phyloP scores from a whole-genome alignment of 495 filamentous ascomycete genomes.

The Neurospora tetrasperma region DNA sequence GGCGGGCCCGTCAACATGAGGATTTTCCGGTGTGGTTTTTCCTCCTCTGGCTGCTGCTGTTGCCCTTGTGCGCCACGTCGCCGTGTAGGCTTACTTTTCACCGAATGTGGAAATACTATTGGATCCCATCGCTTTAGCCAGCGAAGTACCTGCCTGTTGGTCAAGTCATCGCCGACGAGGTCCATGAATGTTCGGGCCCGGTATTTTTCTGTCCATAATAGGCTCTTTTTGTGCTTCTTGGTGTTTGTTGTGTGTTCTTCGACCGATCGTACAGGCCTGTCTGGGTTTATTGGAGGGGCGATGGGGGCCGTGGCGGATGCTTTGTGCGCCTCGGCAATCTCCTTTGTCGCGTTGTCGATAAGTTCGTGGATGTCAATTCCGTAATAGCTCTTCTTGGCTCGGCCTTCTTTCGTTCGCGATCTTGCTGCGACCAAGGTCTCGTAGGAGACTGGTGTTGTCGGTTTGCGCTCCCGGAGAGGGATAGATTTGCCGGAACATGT shows the following conservation, averaged over 20 bases:
- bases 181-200: conserved; percentile 87
- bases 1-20: conserved; percentile 83
- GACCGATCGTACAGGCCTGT: conserved; percentile 25
- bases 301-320: conserved; percentile 13
- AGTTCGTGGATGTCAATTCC: conserved; percentile 82
- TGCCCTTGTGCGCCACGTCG: conserved; percentile 24
- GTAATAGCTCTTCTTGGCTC: conserved; percentile 76
- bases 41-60: conserved; percentile 42
- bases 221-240: conserved; percentile 36
- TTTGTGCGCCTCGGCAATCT: conserved; percentile 27
- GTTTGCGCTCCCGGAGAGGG: conserved; percentile 42
- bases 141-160: conserved; percentile 79
- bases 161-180: conserved; percentile 86
- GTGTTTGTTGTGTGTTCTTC: conserved; percentile 25
- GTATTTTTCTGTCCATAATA: conserved; percentile 85
- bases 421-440: conserved; percentile 59
- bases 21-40: conserved; percentile 70
- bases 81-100: conserved; percentile 40
- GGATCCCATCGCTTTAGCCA: conserved; percentile 94
- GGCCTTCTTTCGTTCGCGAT: conserved; percentile 55
- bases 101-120: conserved; percentile 72
- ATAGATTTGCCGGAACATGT: conserved; percentile 58
- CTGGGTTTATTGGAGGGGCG: conserved; percentile 15
- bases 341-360: conserved; percentile 54
- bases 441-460: conserved; percentile 44